Percentiles rank a stretch among this genome's conserved stretches.
These are phyloP conservation scores for Pichia insulana DNA, from an alignment of 805 yeast genomes.

Conservation along the genomic window DNA sequence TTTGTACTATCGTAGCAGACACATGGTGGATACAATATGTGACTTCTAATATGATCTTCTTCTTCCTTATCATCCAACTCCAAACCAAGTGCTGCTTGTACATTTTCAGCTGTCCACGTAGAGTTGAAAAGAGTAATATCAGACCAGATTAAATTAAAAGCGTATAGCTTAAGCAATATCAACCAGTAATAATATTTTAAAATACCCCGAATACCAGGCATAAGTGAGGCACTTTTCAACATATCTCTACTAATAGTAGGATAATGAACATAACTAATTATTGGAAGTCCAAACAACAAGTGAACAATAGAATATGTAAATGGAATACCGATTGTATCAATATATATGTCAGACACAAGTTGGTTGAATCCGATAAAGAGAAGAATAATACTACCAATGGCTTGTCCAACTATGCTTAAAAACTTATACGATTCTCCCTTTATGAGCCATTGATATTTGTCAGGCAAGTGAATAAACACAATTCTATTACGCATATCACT, in stretches of 20 bases:
- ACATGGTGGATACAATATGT: conserved; percentile 82
- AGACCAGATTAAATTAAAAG: conserved; percentile 56
- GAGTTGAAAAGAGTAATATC: conserved; percentile 70
- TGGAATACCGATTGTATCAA: conserved; percentile 93
- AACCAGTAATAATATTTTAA: conserved; percentile 65
- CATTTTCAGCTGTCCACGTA: conserved; percentile 84
- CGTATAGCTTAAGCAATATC: conserved; percentile 52
- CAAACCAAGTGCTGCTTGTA: conserved; percentile 52
- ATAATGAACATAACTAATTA: conserved; percentile 86
- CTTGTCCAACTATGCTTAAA: conserved; percentile 81
- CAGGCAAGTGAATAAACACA: conserved; percentile 25
- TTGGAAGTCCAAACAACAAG: conserved; percentile 55
- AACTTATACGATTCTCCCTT: conserved; percentile 68
- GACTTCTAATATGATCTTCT: conserved; percentile 10
- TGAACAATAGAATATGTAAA: conserved; percentile 66
- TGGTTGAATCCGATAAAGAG: conserved; percentile 61
- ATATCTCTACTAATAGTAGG: conserved; percentile 87
- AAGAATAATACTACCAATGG: conserved; percentile 65
- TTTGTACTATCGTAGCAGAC: conserved; percentile 25
- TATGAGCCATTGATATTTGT: conserved; percentile 41
- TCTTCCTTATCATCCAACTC: conserved; percentile 25
- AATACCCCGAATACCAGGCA: conserved; percentile 17
- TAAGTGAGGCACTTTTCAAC: conserved; percentile 27
- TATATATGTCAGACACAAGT: conserved; percentile 79
- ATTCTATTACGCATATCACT: conserved; percentile 20